Evolutionary conservation across 768 basidiomycete species (phyloP).

Genomic region (Psilocybe cyanescens): DNA sequence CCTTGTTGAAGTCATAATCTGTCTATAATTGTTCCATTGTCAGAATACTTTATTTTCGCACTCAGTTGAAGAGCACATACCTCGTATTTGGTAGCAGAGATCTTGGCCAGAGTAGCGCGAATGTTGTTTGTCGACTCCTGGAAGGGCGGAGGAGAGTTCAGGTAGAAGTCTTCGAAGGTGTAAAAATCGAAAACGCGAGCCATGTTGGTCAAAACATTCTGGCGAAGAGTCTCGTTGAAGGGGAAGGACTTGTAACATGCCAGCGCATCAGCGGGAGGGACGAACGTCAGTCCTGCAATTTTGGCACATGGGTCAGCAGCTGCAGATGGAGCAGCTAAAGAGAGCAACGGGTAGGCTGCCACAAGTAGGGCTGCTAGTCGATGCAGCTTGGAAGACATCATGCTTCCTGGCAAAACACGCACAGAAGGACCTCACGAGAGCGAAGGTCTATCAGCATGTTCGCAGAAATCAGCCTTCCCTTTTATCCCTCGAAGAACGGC

Average conservation of each 20-base stretch:
- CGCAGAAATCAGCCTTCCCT: not conserved
- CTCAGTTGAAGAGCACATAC: constrained; percentile 30
- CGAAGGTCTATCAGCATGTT: not conserved
- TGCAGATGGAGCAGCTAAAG: constrained; percentile 23
- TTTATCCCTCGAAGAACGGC: not conserved
- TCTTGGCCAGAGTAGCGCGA: constrained; percentile 47
- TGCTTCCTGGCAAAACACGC: not conserved
- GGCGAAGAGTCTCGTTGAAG: constrained; percentile 58
- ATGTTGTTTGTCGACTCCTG: constrained; percentile 61
- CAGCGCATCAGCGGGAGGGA: constrained; percentile 54
- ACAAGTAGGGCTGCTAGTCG: not conserved
- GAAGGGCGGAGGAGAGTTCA: constrained; percentile 54
- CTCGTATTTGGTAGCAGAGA: constrained; percentile 50
- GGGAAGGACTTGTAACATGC: constrained; percentile 62
- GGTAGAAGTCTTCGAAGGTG: constrained; percentile 57
- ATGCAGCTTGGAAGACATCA: not conserved
- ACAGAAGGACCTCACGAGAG: not conserved
- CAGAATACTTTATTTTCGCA: not conserved
- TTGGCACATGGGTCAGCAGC: constrained; percentile 40
- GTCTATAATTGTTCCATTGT: constrained; percentile 39
- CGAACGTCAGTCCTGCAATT: constrained; percentile 46
- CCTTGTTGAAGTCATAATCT: constrained; percentile 68
- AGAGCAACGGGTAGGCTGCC: constrained; percentile 1
- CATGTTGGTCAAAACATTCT: constrained; percentile 53
- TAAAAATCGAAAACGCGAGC: constrained; percentile 55